Percentiles rank a stretch among this genome's conserved stretches.
These are phyloP conservation scores for Tricholoma hemisulphureum DNA, from an alignment of 768 basidiomycete genomes.

Conservation along the genomic window DNA sequence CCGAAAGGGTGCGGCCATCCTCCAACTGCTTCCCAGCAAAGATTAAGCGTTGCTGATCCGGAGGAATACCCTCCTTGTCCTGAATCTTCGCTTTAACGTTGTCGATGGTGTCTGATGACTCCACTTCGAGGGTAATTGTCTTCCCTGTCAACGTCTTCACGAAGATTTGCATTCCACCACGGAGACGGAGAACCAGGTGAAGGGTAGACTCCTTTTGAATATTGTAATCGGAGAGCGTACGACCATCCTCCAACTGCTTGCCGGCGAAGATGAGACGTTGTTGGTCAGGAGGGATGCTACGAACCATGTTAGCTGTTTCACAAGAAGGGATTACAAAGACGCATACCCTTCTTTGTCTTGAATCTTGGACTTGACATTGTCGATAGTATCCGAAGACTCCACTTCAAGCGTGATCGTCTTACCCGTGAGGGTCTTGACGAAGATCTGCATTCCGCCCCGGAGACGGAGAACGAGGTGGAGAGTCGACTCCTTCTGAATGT, in stretches of 20 bases:
- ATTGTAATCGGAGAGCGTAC: conserved; percentile 86
- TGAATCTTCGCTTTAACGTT: conserved; percentile 92
- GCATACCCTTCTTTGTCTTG: conserved; percentile 75
- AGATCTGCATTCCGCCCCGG: conserved; percentile 72
- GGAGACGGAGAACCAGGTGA: conserved; percentile 85
- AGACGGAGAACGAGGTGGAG: conserved; percentile 53
- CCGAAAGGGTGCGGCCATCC: conserved; percentile 85
- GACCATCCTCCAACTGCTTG: conserved; percentile 93
- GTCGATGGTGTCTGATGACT: conserved; percentile 84
- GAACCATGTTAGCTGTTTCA: neutral
- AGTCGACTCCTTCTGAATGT: conserved; percentile 65
- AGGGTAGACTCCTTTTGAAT: conserved; percentile 96
- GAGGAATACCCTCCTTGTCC: conserved; percentile 85
- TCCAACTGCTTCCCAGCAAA: conserved; percentile 93
- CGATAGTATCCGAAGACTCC: conserved; percentile 75
- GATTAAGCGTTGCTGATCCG: conserved; percentile 88
- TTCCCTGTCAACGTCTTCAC: conserved; percentile 85
- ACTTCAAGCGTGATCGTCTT: conserved; percentile 92
- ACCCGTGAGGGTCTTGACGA: conserved; percentile 84
- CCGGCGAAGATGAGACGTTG: conserved; percentile 97
- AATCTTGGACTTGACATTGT: conserved; percentile 80
- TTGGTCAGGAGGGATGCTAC: conserved; percentile 79
- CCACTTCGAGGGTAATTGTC: conserved; percentile 89
- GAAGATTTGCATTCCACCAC: conserved; percentile 87
- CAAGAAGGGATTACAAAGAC: neutral